A percentile compares a stretch with the other conserved stretches of the same genome.
Conservation (phyloP, 345 rosid genomes). For the Pistacia vera region DNA sequence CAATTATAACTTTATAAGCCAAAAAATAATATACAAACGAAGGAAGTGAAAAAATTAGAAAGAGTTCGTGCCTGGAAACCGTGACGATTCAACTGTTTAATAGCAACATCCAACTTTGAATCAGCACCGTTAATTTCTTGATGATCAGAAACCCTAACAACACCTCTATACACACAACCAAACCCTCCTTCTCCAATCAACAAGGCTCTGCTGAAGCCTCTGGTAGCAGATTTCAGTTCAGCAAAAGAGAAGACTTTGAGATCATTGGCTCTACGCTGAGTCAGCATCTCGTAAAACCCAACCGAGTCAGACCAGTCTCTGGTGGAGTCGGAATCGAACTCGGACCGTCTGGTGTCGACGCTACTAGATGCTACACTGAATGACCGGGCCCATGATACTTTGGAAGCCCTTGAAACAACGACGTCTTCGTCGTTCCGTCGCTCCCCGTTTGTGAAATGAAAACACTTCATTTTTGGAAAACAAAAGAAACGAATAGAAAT, state of each 20-base stretch:
- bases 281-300: conserved; percentile 50
- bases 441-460: conserved; percentile 86
- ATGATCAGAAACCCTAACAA: conserved; percentile 44
- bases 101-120: conserved; percentile 67
- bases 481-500: not conserved
- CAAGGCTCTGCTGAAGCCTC: conserved; percentile 73
- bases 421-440: conserved; percentile 41
- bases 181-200: conserved; percentile 96
- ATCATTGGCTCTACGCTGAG: conserved; percentile 79
- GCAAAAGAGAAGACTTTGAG: conserved; percentile 68
- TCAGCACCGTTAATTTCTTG: conserved; percentile 29
- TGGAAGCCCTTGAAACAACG: conserved; percentile 55
- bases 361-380: conserved; percentile 83
- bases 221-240: conserved; percentile 82
- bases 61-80: conserved; percentile 90
- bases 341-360: conserved; percentile 79
- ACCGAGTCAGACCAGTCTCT: conserved; percentile 62
- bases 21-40: not conserved
- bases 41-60: conserved; percentile 6
- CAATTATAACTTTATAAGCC: not conserved
- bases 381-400: conserved; percentile 88
- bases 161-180: conserved; percentile 86
- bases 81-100: conserved; percentile 89
- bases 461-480: conserved; percentile 70
- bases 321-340: conserved; percentile 81